Conservation (phyloP, 2,329 filamentous ascomycete genomes). For the Fusarium sp. region DNA sequence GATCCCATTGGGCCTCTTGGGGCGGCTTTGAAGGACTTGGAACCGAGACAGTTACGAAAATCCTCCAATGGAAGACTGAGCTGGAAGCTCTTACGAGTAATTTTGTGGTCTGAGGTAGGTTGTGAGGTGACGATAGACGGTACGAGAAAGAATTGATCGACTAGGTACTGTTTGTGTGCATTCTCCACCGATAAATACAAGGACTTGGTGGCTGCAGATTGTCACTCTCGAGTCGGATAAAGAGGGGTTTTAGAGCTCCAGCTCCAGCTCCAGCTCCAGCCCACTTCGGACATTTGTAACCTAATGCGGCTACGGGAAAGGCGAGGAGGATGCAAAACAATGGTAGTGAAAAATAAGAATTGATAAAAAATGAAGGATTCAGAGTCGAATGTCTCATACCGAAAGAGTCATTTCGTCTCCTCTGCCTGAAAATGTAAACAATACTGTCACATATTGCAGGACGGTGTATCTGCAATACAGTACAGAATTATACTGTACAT, state of each 20-base stretch:
- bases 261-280: slow-evolving; percentile 44
- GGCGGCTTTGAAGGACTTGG: slow-evolving; percentile 31
- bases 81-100: slow-evolving; percentile 27
- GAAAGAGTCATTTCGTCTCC: neutral
- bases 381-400: slow-evolving; percentile 5
- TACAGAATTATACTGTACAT: slow-evolving; percentile 2
- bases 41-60: slow-evolving; percentile 25
- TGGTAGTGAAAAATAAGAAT: neutral
- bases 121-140: slow-evolving; percentile 17
- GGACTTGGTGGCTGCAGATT: slow-evolving; percentile 14
- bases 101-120: slow-evolving; percentile 39
- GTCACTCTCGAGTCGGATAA: slow-evolving; percentile 11
- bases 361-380: neutral
- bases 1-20: slow-evolving; percentile 26
- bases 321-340: neutral
- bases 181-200: slow-evolving; percentile 24
- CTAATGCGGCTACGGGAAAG: slow-evolving; percentile 13
- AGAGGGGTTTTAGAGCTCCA: slow-evolving; percentile 35
- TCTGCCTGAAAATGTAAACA: neutral
- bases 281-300: slow-evolving; percentile 33
- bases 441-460: neutral
- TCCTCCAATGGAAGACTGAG: slow-evolving; percentile 34
- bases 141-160: slow-evolving; percentile 20
- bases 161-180: slow-evolving; percentile 20
- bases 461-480: neutral